Conservation (phyloP, 768 basidiomycete genomes). For the Hericium erinaceus region DNA sequence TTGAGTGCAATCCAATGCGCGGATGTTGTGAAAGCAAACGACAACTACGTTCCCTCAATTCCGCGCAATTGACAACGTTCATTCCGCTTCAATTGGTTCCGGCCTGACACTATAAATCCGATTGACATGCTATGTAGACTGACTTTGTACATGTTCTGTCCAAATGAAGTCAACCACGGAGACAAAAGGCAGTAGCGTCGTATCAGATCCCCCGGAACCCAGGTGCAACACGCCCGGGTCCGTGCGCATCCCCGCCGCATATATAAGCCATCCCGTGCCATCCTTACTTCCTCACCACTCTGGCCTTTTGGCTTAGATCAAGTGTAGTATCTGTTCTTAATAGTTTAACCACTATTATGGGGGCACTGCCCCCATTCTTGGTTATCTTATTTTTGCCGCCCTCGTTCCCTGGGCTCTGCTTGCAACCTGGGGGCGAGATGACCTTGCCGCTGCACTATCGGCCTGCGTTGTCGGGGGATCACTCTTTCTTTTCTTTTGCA, state of each 20-base stretch:
- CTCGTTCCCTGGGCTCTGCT: conserved; percentile 1
- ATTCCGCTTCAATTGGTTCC: too few species aligned
- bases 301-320: conserved; percentile 96
- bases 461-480: neutral
- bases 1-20: too few species aligned
- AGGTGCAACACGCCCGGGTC: conserved; percentile 5
- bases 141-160: too few species aligned
- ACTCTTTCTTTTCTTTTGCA: conserved; percentile 10
- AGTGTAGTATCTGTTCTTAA: conserved; percentile 97
- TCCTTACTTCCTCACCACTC: conserved; percentile 53
- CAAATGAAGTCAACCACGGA: too few species aligned
- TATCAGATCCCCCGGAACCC: too few species aligned
- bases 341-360: conserved; percentile 49
- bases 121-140: too few species aligned
- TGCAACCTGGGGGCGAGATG: neutral
- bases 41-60: too few species aligned
- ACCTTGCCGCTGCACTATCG: neutral
- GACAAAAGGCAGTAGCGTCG: too few species aligned
- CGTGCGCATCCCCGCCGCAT: neutral
- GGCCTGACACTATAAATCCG: too few species aligned
- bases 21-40: too few species aligned
- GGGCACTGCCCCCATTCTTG: conserved; percentile 25
- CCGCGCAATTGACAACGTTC: too few species aligned
- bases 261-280: neutral
- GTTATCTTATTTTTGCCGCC: conserved; percentile 26